Percentiles rank a stretch among this genome's conserved stretches.
phyloP scores from a whole-genome alignment of 1,139 yeast species.

The Yamadazyma buinensis region DNA sequence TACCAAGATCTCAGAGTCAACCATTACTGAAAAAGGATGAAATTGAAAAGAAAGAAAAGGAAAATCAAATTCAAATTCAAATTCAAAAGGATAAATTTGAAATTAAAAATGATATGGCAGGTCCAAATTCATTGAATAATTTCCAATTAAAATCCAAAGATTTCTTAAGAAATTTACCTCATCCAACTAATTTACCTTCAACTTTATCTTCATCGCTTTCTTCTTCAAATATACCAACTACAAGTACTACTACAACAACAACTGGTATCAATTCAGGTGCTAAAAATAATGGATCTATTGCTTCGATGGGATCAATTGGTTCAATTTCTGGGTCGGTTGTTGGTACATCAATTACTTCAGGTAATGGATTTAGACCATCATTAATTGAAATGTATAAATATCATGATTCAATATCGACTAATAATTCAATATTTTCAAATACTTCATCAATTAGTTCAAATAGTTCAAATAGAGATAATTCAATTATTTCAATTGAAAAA shows the following conservation, averaged over 20 bases:
- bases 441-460: constrained; percentile 30
- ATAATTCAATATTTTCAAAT: constrained; percentile 33
- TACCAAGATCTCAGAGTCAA: constrained; percentile 1
- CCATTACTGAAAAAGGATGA: not conserved
- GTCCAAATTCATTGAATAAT: not conserved
- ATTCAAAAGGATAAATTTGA: not conserved
- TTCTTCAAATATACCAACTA: too few species aligned
- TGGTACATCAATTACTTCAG: not conserved
- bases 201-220: too few species aligned
- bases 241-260: too few species aligned
- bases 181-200: not conserved
- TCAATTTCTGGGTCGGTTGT: constrained; percentile 2
- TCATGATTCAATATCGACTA: constrained; percentile 21
- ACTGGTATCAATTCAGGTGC: too few species aligned
- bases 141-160: constrained; percentile 1
- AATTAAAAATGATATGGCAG: not conserved
- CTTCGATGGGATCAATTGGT: not conserved
- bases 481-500: constrained; percentile 8
- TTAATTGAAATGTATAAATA: constrained; percentile 34
- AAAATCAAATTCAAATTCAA: not conserved
- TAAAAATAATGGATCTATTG: not conserved
- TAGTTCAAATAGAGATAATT: constrained; percentile 26
- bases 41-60: not conserved
- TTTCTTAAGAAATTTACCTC: constrained; percentile 4
- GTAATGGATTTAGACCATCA: constrained; percentile 39